phyloP scores from a whole-genome alignment of 1,284 basidiomycete genomes.

The Rhodotorula glutinis region DNA sequence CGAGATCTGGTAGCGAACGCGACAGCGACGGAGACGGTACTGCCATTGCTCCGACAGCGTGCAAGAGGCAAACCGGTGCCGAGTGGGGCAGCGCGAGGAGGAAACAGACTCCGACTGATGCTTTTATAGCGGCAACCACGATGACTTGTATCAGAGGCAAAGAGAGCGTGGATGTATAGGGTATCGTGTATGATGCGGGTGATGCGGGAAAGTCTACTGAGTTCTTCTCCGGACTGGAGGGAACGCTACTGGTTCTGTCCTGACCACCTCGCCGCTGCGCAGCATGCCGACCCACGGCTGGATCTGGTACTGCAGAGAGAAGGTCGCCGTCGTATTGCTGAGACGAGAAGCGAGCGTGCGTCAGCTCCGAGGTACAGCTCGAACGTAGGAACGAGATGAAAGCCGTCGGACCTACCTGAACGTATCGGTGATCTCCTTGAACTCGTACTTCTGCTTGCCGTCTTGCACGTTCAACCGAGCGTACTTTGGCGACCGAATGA shows the following conservation, averaged over 20 bases:
- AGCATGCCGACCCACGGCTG: constrained; percentile 84
- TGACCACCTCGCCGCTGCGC: constrained; percentile 69
- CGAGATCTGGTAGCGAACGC: constrained; percentile 9
- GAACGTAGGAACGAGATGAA: no score
- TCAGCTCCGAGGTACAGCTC: no score
- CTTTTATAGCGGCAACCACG: no score
- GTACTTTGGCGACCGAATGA: constrained; percentile 65
- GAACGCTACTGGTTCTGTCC: constrained; percentile 49
- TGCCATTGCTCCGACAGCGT: neutral
- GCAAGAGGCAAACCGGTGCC: neutral
- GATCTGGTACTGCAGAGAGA: constrained; percentile 77
- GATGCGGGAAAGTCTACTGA: neutral
- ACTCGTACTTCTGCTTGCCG: constrained; percentile 76
- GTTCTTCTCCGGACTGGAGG: constrained; percentile 14
- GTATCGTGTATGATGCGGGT: no score
- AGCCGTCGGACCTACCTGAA: constrained; percentile 65
- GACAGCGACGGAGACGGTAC: neutral
- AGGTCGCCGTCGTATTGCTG: constrained; percentile 66
- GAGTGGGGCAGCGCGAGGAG: neutral
- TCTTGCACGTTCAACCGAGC: constrained; percentile 61
- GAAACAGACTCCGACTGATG: no score
- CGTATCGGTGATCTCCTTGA: constrained; percentile 68
- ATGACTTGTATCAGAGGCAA: no score
- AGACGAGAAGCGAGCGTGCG: neutral
- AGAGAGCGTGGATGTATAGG: no score